phyloP scores from a whole-genome alignment of 2,329 filamentous ascomycete species.

The Calonectria multiphialidica region DNA sequence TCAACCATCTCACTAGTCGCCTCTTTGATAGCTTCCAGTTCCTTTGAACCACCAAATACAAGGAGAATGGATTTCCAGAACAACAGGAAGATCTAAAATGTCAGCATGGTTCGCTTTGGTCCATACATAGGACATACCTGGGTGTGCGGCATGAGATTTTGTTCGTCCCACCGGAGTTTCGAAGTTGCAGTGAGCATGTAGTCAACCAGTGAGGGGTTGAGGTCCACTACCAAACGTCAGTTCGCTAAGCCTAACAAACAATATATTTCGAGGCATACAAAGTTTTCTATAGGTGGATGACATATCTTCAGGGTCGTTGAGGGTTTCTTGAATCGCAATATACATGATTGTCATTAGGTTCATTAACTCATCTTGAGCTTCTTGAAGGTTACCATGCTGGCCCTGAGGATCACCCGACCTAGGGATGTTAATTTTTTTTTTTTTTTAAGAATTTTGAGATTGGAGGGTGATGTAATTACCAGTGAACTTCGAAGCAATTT shows the following conservation, averaged over 20 bases:
- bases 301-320: conserved; percentile 65
- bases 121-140: conserved; percentile 59
- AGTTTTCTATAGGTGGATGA: conserved; percentile 61
- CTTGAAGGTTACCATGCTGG: conserved; percentile 58
- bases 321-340: conserved; percentile 67
- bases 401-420: conserved; percentile 60
- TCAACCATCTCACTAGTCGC: conserved; percentile 73
- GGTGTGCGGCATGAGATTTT: conserved; percentile 70
- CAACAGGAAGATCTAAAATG: conserved; percentile 76
- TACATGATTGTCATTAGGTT: conserved; percentile 75
- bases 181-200: conserved; percentile 78
- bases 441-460: conserved; percentile 19
- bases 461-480: conserved; percentile 52
- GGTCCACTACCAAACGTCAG: conserved; percentile 55
- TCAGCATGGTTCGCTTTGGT: conserved; percentile 33
- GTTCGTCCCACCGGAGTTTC: conserved; percentile 80
- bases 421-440: conserved; percentile 43
- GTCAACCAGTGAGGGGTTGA: conserved; percentile 77
- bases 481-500: conserved; percentile 63
- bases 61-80: conserved; percentile 94
- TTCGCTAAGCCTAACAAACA: conserved; percentile 22
- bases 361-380: conserved; percentile 70
- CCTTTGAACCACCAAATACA: conserved; percentile 82
- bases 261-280: conserved; percentile 53
- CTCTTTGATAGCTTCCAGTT: conserved; percentile 80